Conservation (phyloP, 306 rosid species). For the Quercus alba region DNA sequence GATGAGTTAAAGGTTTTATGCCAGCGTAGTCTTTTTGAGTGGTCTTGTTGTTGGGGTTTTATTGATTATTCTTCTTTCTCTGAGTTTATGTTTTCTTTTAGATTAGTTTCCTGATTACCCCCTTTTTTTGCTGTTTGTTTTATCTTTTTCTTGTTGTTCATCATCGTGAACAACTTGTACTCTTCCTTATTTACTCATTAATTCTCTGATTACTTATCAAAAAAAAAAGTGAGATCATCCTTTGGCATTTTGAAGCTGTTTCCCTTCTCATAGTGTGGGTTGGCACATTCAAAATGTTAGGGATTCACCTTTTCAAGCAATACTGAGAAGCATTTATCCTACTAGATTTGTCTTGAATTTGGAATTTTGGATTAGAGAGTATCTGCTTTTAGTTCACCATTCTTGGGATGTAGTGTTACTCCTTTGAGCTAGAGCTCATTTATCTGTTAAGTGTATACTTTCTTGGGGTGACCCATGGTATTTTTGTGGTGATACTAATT, state of each 20-base stretch:
- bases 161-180: too few relatives aligned
- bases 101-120: too few relatives aligned
- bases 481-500: conserved; percentile 22
- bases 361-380: background rate
- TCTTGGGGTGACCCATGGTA: background rate
- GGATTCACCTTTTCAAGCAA: background rate
- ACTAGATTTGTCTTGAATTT: background rate
- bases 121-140: too few relatives aligned
- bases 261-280: background rate
- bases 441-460: conserved; percentile 13
- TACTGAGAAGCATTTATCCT: background rate
- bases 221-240: background rate
- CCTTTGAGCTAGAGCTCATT: background rate
- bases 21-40: too few relatives aligned
- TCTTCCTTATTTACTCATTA: too few relatives aligned
- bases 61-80: too few relatives aligned
- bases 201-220: too few relatives aligned
- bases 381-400: background rate
- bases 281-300: background rate
- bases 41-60: too few relatives aligned
- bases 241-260: conserved; percentile 8
- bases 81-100: too few relatives aligned
- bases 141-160: too few relatives aligned
- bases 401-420: background rate
- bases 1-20: too few relatives aligned